Evolutionary conservation across 371 early-diverging fungal genomes (phyloP).

Genomic region (Mycotypha africana): DNA sequence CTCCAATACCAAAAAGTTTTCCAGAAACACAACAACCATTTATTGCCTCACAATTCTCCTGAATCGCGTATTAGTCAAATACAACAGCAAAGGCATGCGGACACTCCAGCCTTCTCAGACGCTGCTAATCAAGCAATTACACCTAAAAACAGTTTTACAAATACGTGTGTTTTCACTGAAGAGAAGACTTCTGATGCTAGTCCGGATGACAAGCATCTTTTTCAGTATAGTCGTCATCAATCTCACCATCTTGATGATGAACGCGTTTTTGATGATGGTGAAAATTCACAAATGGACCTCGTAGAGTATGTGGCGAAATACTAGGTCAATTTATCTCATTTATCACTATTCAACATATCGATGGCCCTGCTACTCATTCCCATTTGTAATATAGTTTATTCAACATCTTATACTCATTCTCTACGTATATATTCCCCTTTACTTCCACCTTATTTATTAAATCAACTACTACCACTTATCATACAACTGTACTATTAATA

Average conservation of each 20-base stretch:
- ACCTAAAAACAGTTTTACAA: conserved; percentile 1
- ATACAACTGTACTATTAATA: too few species aligned
- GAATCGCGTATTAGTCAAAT: too few species aligned
- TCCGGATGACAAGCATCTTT: neutral
- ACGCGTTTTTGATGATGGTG: conserved; percentile 14
- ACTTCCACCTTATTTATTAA: too few species aligned
- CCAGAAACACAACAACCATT: conserved; percentile 14
- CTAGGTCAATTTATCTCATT: neutral
- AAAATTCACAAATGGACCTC: conserved; percentile 14
- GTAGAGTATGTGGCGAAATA: conserved; percentile 11
- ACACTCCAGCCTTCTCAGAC: neutral
- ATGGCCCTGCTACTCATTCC: too few species aligned
- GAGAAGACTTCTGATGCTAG: conserved; percentile 2
- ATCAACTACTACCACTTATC: too few species aligned
- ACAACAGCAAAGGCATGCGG: too few species aligned
- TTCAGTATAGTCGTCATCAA: conserved; percentile 8
- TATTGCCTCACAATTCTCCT: neutral
- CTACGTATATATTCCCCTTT: too few species aligned
- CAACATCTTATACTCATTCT: too few species aligned
- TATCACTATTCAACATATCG: too few species aligned
- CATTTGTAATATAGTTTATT: too few species aligned
- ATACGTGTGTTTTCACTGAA: too few species aligned
- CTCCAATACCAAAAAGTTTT: conserved; percentile 20
- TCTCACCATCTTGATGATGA: conserved; percentile 12
- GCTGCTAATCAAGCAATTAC: conserved; percentile 6